These are phyloP conservation scores for Eucalyptus leucophloia DNA, from an alignment of 345 rosid genomes.

Conservation along the genomic window DNA sequence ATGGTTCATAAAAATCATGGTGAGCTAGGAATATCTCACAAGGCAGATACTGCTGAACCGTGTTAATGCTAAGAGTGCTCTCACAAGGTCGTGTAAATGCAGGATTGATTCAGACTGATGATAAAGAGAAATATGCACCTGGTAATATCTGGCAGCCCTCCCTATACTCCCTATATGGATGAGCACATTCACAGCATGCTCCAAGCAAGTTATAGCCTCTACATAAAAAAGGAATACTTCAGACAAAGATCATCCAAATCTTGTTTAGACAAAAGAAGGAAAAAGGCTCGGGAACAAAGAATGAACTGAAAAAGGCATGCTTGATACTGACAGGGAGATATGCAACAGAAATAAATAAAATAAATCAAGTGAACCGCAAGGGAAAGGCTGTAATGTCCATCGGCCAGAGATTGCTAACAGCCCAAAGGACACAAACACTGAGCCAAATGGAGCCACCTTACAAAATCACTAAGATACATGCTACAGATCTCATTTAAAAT, in stretches of 20 bases:
- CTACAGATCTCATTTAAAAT: neutral
- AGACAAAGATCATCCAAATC: neutral
- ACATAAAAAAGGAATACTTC: conserved; percentile 4
- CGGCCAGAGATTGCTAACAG: neutral
- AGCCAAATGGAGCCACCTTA: neutral
- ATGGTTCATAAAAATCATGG: neutral
- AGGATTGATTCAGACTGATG: neutral
- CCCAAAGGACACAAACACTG: neutral
- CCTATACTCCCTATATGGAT: conserved; percentile 84
- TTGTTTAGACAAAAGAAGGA: neutral
- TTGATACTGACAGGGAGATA: neutral
- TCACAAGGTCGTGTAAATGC: neutral
- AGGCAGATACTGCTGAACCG: neutral
- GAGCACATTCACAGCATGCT: conserved; percentile 24
- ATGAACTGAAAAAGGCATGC: neutral
- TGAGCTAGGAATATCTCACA: neutral
- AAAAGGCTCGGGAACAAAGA: neutral
- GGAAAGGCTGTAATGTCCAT: neutral
- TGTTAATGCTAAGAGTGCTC: neutral
- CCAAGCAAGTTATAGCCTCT: neutral
- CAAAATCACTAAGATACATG: neutral
- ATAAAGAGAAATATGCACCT: conserved; percentile 27
- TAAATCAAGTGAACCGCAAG: too few species aligned
- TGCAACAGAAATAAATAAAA: neutral
- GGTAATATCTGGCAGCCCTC: conserved; percentile 93